Evolutionary conservation across 148 eudicot genomes (phyloP), one percentile per base, ranked within the genome.

Genomic region (Rhododendron ferrugineum): DNA sequence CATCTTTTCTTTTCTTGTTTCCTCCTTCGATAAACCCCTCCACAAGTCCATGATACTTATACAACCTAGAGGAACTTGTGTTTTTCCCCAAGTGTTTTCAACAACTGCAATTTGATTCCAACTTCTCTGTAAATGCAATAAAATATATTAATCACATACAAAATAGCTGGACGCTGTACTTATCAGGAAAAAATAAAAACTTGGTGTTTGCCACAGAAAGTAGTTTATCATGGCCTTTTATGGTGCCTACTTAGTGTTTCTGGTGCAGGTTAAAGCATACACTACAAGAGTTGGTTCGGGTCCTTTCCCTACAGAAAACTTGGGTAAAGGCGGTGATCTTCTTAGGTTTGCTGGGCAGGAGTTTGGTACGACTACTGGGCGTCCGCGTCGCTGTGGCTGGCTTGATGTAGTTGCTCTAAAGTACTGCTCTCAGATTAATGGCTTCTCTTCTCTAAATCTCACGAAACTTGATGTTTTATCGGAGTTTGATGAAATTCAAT

Each of bases 301-400:
- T 85, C 99, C 99, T 56, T 95, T 96, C 88, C 97, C 99, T 58
- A 95, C 99, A 36, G 99, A 97, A 88, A 89, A 90, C 79, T 87
- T 94, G 91, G 99, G 98, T 85, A 88, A 93, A 87, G 93, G 85
- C 73, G 99, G 99, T 37, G 96, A 95, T 78, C 88, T 93, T 47
- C 96, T 97, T n/a, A 92, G 99, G 87, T 89, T 88, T 86, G 98
- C 99, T 83, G 99, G 99, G 56, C 99, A 97, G 82, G 99, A 97
- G 87, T 97, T 96, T 84, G 99, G 99, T 76, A 97, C 98, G 6
- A 93, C 94, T 4, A 95, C 99, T 56, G 99, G 98, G 3, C 98
- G 98, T 88, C 99, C 98, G 76, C 99, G 99, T 87, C 98, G 98
- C 44, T 97, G 99, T 90, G 98, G 98, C 82, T 97, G 99, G 99